Evolutionary conservation across 2,329 filamentous ascomycete species (phyloP).

Genomic region (Penicillium sp.): DNA sequence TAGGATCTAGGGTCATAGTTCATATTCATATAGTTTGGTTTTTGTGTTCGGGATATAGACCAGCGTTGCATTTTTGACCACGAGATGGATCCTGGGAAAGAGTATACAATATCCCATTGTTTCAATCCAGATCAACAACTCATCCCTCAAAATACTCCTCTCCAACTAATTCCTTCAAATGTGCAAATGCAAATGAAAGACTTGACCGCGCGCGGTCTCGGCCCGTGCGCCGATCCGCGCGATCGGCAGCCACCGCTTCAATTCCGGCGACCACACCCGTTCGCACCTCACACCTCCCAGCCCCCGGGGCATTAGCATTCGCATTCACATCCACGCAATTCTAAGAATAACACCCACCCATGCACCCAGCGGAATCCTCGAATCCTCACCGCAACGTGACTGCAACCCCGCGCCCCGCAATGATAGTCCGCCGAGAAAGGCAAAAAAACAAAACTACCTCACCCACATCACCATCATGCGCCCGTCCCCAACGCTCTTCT

Average conservation of each 20-base stretch:
- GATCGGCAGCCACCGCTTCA: constrained; percentile 11
- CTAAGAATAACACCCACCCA: background rate
- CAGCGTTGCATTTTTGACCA: constrained; percentile 3
- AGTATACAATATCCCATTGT: constrained; percentile 2
- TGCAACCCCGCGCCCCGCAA: background rate
- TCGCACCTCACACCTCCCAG: background rate
- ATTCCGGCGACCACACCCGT: background rate
- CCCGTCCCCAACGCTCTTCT: background rate
- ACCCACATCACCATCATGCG: constrained; percentile 13
- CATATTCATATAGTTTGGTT: background rate
- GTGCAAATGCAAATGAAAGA: no score
- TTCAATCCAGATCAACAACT: background rate
- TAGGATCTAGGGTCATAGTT: background rate
- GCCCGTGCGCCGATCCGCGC: constrained; percentile 20
- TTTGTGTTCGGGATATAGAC: background rate
- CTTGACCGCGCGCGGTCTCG: constrained; percentile 10
- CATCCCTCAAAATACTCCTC: no score
- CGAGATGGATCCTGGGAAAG: background rate
- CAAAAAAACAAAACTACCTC: constrained; percentile 2
- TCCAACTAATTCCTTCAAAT: no score
- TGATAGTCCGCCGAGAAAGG: constrained; percentile 3
- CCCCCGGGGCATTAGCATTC: background rate
- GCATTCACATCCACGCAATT: background rate
- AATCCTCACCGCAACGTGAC: background rate
- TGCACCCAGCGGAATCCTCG: background rate